Percentiles rank a stretch among this genome's conserved stretches.
Evolutionary conservation across 768 basidiomycete genomes (phyloP).

Genomic region (Boletus edulis): DNA sequence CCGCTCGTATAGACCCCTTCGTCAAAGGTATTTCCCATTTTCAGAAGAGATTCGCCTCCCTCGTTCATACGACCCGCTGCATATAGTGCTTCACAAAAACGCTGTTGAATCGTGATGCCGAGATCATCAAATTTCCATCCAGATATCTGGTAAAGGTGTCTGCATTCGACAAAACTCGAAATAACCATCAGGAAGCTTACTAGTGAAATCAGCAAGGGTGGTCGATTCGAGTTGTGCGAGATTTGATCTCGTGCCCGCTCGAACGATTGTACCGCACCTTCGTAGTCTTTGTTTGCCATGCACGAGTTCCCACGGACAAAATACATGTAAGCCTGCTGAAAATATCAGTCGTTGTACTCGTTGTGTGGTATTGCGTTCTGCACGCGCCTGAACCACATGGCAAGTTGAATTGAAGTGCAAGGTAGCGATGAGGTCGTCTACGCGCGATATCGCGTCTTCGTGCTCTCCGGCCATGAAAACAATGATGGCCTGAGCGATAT

Average conservation of each 20-base stretch:
- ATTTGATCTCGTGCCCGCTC: not conserved
- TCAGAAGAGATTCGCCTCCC: not conserved
- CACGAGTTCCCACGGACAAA: not conserved
- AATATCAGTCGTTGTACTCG: not conserved
- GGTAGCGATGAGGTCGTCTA: not conserved
- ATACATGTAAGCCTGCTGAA: not conserved
- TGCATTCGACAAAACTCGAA: not conserved
- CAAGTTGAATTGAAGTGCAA: not conserved
- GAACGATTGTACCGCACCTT: not conserved
- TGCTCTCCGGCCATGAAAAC: not conserved
- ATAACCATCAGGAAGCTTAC: not conserved
- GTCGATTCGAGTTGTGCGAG: not conserved
- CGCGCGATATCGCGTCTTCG: not conserved
- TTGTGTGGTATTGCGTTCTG: not conserved
- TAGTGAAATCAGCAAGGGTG: not conserved
- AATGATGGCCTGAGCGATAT: not conserved
- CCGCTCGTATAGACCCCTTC: not conserved
- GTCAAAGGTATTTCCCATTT: not conserved
- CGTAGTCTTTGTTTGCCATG: not conserved
- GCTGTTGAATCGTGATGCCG: not conserved
- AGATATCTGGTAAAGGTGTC: not conserved
- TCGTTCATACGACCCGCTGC: not conserved
- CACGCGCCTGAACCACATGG: not conserved
- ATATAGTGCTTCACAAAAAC: not conserved
- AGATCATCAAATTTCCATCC: not conserved